A percentile compares a stretch with the other conserved stretches of the same genome.
Evolutionary conservation across 495 filamentous ascomycete species (phyloP).

Genomic region (Tetracladium marchalianum): DNA sequence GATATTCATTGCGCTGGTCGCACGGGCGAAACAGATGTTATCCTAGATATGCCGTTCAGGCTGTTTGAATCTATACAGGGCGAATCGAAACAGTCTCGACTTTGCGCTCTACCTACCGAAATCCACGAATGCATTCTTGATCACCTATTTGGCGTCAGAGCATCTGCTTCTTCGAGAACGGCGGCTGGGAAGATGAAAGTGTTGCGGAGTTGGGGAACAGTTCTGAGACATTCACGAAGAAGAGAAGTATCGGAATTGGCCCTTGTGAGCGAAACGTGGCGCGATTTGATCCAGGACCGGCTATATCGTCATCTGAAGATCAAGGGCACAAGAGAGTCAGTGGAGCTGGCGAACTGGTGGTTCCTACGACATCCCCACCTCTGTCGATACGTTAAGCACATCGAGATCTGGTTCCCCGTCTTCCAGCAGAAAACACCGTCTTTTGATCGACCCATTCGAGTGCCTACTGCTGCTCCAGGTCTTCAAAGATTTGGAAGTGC

Average conservation of each 20-base stretch:
- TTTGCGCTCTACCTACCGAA: slow-evolving; percentile 53
- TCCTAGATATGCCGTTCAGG: not conserved
- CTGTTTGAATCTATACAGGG: slow-evolving; percentile 14
- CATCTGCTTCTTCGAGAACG: slow-evolving; percentile 41
- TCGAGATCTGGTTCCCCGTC: slow-evolving; percentile 61
- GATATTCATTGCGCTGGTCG: slow-evolving; percentile 13
- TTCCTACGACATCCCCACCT: slow-evolving; percentile 50
- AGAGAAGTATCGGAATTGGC: slow-evolving; percentile 55
- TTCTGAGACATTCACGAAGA: slow-evolving; percentile 55
- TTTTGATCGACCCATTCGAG: slow-evolving; percentile 27
- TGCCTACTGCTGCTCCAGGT: slow-evolving; percentile 33
- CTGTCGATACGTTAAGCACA: slow-evolving; percentile 51
- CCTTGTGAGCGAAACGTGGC: slow-evolving; percentile 52
- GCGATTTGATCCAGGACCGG: slow-evolving; percentile 53
- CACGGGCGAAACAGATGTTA: not conserved
- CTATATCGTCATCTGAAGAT: slow-evolving; percentile 67
- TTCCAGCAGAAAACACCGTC: slow-evolving; percentile 17
- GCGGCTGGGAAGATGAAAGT: slow-evolving; percentile 33
- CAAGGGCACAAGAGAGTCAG: slow-evolving; percentile 52
- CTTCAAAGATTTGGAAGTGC: slow-evolving; percentile 15
- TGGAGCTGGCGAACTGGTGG: slow-evolving; percentile 44
- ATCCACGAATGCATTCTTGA: slow-evolving; percentile 64
- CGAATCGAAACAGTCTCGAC: slow-evolving; percentile 19
- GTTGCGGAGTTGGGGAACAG: slow-evolving; percentile 50
- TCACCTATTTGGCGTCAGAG: slow-evolving; percentile 55